Conservation (phyloP, 2,329 filamentous ascomycete genomes). For the Penicillium decumbens region DNA sequence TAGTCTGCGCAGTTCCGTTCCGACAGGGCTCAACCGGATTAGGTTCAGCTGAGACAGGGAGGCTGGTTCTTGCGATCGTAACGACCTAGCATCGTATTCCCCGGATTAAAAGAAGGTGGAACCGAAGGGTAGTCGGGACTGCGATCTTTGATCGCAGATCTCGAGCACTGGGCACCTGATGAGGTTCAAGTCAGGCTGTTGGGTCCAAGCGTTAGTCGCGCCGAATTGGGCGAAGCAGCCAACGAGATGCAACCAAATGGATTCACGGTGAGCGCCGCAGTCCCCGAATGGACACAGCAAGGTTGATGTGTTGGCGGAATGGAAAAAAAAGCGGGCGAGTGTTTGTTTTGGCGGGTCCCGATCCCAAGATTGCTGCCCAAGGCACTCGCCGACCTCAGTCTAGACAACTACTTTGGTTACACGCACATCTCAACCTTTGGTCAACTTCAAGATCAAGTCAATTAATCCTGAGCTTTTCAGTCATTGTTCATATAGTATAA, state of each 20-base stretch:
- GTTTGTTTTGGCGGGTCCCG: constrained; percentile 23
- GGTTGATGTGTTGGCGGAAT: constrained; percentile 13
- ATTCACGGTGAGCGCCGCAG: constrained; percentile 8
- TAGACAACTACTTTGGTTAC: background rate
- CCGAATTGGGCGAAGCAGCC: constrained; percentile 10
- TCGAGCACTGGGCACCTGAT: constrained; percentile 24
- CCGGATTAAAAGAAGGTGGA: background rate
- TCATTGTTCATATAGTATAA: background rate
- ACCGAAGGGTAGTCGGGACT: background rate
- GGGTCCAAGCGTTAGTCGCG: constrained; percentile 23
- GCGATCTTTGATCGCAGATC: constrained; percentile 11
- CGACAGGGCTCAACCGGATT: constrained; percentile 14
- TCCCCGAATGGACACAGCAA: constrained; percentile 6
- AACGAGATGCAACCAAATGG: constrained; percentile 10
- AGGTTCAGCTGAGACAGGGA: constrained; percentile 6
- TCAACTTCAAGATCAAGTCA: background rate
- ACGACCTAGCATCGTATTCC: constrained; percentile 5
- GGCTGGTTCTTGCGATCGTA: background rate
- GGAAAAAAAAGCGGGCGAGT: constrained; percentile 14
- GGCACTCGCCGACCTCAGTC: constrained; percentile 6
- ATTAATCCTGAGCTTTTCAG: background rate
- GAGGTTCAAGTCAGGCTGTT: constrained; percentile 22
- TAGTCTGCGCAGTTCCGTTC: constrained; percentile 14
- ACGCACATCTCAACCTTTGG: background rate
- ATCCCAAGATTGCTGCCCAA: constrained; percentile 21